These are phyloP conservation scores for Millerozyma acaciae DNA, from an alignment of 805 yeast species.

Conservation along the genomic window DNA sequence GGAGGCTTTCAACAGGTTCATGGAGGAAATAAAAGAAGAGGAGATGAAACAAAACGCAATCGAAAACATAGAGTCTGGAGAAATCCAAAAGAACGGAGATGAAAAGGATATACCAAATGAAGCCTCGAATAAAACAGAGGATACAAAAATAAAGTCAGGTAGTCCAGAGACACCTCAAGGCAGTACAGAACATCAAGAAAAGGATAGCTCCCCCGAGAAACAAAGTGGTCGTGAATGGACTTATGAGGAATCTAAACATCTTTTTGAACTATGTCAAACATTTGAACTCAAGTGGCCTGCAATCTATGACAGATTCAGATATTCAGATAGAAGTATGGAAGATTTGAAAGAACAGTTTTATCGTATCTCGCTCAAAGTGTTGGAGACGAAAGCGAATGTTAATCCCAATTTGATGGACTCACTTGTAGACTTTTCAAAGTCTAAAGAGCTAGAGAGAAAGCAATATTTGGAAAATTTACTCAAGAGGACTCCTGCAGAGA, in stretches of 20 bases:
- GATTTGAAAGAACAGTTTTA: slow-evolving; percentile 84
- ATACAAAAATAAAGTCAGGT: slow-evolving; percentile 11
- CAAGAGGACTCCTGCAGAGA: slow-evolving; percentile 88
- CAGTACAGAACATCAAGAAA: slow-evolving; percentile 5
- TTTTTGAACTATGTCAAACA: slow-evolving; percentile 67
- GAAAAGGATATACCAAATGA: slow-evolving; percentile 11
- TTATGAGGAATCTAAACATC: slow-evolving; percentile 69
- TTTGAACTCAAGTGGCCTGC: slow-evolving; percentile 65
- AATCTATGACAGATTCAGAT: slow-evolving; percentile 57
- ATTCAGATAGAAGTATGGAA: slow-evolving; percentile 51
- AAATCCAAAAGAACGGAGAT: slow-evolving; percentile 10
- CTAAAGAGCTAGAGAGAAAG: slow-evolving; percentile 75
- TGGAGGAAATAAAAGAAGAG: slow-evolving; percentile 38
- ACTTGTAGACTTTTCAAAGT: slow-evolving; percentile 60
- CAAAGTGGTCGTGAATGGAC: slow-evolving; percentile 53
- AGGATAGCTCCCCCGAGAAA: slow-evolving; percentile 14
- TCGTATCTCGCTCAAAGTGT: slow-evolving; percentile 54
- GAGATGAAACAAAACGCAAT: slow-evolving; percentile 8
- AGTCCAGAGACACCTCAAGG: slow-evolving; percentile 11
- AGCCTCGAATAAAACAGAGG: slow-evolving; percentile 5
- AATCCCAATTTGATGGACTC: slow-evolving; percentile 52
- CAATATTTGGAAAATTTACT: slow-evolving; percentile 72
- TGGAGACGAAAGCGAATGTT: slow-evolving; percentile 37
- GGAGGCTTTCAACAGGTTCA: slow-evolving; percentile 51
- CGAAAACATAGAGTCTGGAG: background rate